Base-by-base conservation (phyloP, 441 rosid genomes). In the Gossypium trilobum region DNA sequence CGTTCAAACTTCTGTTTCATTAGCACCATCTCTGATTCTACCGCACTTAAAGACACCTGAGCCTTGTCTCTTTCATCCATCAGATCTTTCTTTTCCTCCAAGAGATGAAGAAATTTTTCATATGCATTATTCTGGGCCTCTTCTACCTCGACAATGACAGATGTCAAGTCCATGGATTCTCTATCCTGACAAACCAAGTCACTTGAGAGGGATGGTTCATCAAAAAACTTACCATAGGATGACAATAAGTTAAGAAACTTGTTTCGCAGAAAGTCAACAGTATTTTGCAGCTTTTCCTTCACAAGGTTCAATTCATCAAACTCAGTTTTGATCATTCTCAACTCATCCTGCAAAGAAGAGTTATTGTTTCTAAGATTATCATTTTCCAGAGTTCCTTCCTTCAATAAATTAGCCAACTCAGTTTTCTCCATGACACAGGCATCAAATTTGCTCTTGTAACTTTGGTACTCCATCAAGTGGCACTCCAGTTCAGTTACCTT, bases 401-500 rank as follows among this genome's bases (percentile, higher is more conserved):
- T 88, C 84, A 91, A 73, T 52, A 85, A 83, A 83, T 75, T 81
- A 61, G 82, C 82, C 80, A 94, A 82, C 74, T 89, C 90, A 25
- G 78, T 80, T 78, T 84, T 91, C 86, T 89, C 98, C 31, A 44
- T 79, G 52, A 82, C 82, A 80, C 86, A 78, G 22, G 83, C 79
- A 81, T 87, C 91, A 76, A 82, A 93, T 69, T 79, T 85, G 82
- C 79, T 79, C 79, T 88, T 79, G 59, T 76, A 87, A 72, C 77
- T 83, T 72, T 77, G 75, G 75, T 73, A 86, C 73, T 87, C 92
- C 75, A 78, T 66, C 69, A 82, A 76, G 78, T 85, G 70, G 66
- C 87, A 78, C 78, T 93, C 92, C 83, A 87, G 80, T 74, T 89
- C 96, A 73, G 80, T 71, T 64, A 90, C 81, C 82, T 90, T 92